phyloP scores from a whole-genome alignment of 305 asterid genomes.

The Fraxinus dipetala region DNA sequence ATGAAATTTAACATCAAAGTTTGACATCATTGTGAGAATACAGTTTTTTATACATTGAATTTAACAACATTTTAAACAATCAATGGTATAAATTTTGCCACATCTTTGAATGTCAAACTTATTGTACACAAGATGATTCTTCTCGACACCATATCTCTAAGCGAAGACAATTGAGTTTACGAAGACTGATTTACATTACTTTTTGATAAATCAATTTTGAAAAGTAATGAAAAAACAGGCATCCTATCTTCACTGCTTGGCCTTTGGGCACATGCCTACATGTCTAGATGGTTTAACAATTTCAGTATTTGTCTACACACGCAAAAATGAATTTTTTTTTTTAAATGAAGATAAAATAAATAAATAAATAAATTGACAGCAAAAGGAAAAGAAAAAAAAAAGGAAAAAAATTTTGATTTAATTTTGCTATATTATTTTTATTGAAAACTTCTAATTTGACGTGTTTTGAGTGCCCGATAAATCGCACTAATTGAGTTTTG shows the following conservation, averaged over 20 bases:
- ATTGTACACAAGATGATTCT: no score
- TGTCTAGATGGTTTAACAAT: not conserved
- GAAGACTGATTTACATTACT: conserved; percentile 4
- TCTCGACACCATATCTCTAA: not conserved
- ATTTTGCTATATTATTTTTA: not conserved
- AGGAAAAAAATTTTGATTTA: not conserved
- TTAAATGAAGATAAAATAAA: no score
- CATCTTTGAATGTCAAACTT: no score
- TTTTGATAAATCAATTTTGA: not conserved
- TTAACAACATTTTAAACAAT: no score
- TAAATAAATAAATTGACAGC: not conserved
- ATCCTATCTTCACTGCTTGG: conserved; percentile 29
- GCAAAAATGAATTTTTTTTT: no score
- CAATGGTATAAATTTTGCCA: no score
- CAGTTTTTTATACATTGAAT: no score
- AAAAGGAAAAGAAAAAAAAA: no score
- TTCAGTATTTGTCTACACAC: not conserved
- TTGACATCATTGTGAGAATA: no score
- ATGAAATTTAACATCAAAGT: no score
- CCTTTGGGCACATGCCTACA: not conserved
- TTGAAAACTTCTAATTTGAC: not conserved
- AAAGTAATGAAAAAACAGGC: not conserved
- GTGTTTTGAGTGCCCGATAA: not conserved
- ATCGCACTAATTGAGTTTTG: not conserved
- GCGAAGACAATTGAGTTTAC: not conserved